Percentiles rank a stretch among this genome's conserved stretches.
Conservation (phyloP, 495 filamentous ascomycete species). For the Tetracladium setigerum region DNA sequence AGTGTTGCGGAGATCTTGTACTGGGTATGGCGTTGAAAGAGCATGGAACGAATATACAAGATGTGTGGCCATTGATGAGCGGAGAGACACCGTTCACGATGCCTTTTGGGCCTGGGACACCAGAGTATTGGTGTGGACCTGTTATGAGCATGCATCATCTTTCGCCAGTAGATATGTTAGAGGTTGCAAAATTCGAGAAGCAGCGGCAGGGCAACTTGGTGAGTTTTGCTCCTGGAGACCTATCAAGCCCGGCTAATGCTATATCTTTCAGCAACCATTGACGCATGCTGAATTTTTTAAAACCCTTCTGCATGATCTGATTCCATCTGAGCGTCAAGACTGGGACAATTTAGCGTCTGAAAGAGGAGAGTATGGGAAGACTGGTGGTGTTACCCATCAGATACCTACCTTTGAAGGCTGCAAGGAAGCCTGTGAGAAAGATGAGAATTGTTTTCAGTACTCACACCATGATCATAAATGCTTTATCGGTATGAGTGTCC, state of each 20-base stretch:
- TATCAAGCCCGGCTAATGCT: too few species aligned
- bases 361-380: constrained; percentile 7
- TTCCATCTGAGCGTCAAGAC: constrained; percentile 20
- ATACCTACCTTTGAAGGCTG: neutral
- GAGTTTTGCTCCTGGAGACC: constrained; percentile 3
- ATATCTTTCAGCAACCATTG: too few species aligned
- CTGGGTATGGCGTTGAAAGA: constrained; percentile 39
- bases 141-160: constrained; percentile 49
- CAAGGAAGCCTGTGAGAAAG: neutral
- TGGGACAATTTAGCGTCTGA: constrained; percentile 38
- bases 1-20: constrained; percentile 47
- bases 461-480: constrained; percentile 1
- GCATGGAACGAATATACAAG: constrained; percentile 33
- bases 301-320: constrained; percentile 3
- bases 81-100: constrained; percentile 35
- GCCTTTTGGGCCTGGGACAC: constrained; percentile 35
- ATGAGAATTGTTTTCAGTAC: constrained; percentile 4
- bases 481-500: constrained; percentile 6
- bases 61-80: constrained; percentile 49
- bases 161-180: constrained; percentile 28
- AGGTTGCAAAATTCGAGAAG: constrained; percentile 36
- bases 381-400: neutral
- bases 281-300: neutral
- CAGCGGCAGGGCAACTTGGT: too few species aligned
- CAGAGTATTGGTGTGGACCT: constrained; percentile 44